These are phyloP conservation scores for Malus hybrid DNA, from an alignment of 331 rosid species.

Conservation along the genomic window DNA sequence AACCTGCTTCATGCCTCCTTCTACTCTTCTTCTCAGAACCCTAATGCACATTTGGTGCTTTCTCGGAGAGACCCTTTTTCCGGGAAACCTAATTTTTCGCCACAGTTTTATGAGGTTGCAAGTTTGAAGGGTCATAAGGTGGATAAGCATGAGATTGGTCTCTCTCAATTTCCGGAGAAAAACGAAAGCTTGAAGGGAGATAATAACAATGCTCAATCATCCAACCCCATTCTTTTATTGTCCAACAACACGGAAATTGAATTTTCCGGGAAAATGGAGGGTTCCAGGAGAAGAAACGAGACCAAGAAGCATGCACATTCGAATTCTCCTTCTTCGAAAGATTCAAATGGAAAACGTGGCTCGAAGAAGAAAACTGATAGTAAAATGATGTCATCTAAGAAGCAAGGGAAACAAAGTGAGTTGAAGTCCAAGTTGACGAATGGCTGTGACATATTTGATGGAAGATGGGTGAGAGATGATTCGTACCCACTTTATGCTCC, in stretches of 20 bases:
- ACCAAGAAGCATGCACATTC: background rate
- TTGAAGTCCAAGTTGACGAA: constrained; percentile 33
- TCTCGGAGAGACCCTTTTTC: constrained; percentile 10
- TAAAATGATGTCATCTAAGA: constrained; percentile 13
- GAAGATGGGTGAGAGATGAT: constrained; percentile 65
- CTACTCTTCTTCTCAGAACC: constrained; percentile 12
- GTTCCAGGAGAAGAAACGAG: background rate
- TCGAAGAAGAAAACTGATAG: constrained; percentile 4
- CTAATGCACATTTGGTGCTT: background rate
- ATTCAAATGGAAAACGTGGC: background rate
- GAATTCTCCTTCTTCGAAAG: constrained; percentile 5
- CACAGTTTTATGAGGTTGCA: background rate
- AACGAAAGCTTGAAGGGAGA: background rate
- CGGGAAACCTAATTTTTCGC: background rate
- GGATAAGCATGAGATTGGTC: background rate
- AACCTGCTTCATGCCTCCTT: constrained; percentile 28
- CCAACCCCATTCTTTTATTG: background rate
- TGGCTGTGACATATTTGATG: constrained; percentile 59
- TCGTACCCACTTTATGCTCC: constrained; percentile 65
- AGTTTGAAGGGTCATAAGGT: background rate
- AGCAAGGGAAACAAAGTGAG: background rate
- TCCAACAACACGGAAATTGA: background rate
- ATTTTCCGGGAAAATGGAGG: background rate
- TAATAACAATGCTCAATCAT: background rate
- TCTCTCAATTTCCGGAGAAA: background rate